Evolutionary conservation across 2,329 filamentous ascomycete genomes (phyloP).

Genomic region (Ophiostoma ips): DNA sequence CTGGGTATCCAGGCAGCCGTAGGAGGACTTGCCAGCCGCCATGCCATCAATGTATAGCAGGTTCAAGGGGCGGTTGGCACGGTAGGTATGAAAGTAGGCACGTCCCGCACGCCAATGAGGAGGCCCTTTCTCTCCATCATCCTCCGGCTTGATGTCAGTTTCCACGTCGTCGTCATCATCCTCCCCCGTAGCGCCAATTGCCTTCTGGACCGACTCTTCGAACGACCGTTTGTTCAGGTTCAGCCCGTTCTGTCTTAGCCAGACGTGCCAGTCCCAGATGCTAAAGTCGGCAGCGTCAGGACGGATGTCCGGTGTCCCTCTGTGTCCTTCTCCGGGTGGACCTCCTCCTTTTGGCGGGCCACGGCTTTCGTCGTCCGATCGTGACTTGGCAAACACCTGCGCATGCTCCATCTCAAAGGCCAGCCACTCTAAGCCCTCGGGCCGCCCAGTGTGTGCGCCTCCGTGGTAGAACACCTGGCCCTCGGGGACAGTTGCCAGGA

Average conservation of each 20-base stretch:
- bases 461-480: slow-evolving; percentile 59
- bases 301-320: too few species aligned
- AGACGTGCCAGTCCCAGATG: not conserved
- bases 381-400: slow-evolving; percentile 33
- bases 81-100: slow-evolving; percentile 56
- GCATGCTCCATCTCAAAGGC: slow-evolving; percentile 69
- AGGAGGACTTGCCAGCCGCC: slow-evolving; percentile 48
- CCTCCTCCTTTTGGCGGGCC: not conserved
- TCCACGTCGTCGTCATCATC: not conserved
- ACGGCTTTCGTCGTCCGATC: not conserved
- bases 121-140: not conserved
- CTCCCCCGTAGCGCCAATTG: not conserved
- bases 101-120: slow-evolving; percentile 10
- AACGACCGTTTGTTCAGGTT: not conserved
- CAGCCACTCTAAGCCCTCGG: slow-evolving; percentile 49
- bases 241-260: not conserved
- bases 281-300: not conserved
- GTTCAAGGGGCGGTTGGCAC: slow-evolving; percentile 39
- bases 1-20: slow-evolving; percentile 55
- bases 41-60: slow-evolving; percentile 59
- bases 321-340: too few species aligned
- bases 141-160: not conserved
- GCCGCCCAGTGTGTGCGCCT: slow-evolving; percentile 26
- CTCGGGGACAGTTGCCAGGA: slow-evolving; percentile 48
- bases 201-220: not conserved